phyloP scores from a whole-genome alignment of 768 basidiomycete genomes.

The Suillus brevipes region DNA sequence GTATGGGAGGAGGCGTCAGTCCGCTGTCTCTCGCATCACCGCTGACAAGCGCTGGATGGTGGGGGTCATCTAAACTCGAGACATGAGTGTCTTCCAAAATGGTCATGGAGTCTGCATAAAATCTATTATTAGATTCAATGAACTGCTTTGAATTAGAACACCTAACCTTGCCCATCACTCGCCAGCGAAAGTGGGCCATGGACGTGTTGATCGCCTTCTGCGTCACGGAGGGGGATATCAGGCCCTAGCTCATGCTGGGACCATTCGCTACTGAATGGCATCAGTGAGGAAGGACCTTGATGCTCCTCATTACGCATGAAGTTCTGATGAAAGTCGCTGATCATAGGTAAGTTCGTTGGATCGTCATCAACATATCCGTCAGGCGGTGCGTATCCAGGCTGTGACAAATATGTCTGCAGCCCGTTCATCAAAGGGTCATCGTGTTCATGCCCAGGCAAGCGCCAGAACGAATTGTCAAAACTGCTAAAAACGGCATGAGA shows the following conservation, averaged over 20 bases:
- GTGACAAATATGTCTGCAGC: neutral
- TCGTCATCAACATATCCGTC: neutral
- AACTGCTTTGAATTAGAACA: neutral
- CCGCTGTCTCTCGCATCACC: neutral
- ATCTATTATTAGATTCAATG: neutral
- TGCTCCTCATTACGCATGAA: neutral
- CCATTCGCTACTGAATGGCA: neutral
- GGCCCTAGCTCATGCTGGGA: neutral
- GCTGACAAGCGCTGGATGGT: too few relatives aligned
- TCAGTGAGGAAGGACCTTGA: neutral
- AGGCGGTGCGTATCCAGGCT: too few relatives aligned
- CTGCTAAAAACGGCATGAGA: neutral
- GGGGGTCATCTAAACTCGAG: neutral
- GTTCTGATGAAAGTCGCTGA: neutral
- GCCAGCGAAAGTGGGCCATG: neutral
- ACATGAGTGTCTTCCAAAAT: neutral
- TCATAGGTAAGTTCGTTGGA: neutral
- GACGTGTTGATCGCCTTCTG: neutral
- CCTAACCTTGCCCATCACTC: neutral
- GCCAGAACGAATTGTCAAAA: neutral
- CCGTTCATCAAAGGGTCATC: too few relatives aligned
- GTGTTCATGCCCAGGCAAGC: neutral
- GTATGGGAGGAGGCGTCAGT: too few relatives aligned
- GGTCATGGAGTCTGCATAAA: neutral
- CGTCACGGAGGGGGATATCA: neutral